These are phyloP conservation scores for Skeletonema grethae DNA, from an alignment of 108 stramenopile genomes.

Conservation along the genomic window DNA sequence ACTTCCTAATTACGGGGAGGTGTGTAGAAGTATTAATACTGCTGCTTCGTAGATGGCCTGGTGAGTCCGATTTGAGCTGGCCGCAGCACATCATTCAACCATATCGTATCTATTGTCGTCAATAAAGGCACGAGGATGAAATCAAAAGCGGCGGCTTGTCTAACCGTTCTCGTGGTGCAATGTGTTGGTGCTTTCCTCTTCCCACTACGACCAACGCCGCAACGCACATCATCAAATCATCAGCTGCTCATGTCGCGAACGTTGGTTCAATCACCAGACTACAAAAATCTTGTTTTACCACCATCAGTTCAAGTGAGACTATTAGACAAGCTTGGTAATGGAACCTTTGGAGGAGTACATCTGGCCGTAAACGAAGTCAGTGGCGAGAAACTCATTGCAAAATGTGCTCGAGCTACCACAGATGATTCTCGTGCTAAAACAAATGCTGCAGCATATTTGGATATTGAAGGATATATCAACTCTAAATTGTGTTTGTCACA, in stretches of 20 bases:
- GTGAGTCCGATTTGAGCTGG: too few species aligned
- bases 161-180: neutral
- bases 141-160: neutral
- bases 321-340: slow-evolving; percentile 32
- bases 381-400: slow-evolving; percentile 28
- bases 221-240: neutral
- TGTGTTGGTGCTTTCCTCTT: neutral
- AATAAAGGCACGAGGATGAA: too few species aligned
- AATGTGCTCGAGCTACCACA: slow-evolving; percentile 26
- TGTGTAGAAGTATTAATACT: too few species aligned
- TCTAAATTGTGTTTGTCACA: slow-evolving; percentile 11
- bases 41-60: too few species aligned
- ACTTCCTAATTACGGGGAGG: too few species aligned
- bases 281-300: neutral
- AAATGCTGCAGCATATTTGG: slow-evolving; percentile 36
- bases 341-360: slow-evolving; percentile 36
- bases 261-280: neutral
- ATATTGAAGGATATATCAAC: slow-evolving; percentile 42
- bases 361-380: slow-evolving; percentile 14
- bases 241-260: neutral
- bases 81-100: too few species aligned
- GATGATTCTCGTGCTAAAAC: slow-evolving; percentile 15
- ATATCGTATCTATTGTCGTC: too few species aligned
- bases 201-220: neutral
- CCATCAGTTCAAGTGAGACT: slow-evolving; percentile 5